These are phyloP conservation scores for Pseudopithomyces chartarum DNA, from an alignment of 2,329 filamentous ascomycete species.

Conservation along the genomic window DNA sequence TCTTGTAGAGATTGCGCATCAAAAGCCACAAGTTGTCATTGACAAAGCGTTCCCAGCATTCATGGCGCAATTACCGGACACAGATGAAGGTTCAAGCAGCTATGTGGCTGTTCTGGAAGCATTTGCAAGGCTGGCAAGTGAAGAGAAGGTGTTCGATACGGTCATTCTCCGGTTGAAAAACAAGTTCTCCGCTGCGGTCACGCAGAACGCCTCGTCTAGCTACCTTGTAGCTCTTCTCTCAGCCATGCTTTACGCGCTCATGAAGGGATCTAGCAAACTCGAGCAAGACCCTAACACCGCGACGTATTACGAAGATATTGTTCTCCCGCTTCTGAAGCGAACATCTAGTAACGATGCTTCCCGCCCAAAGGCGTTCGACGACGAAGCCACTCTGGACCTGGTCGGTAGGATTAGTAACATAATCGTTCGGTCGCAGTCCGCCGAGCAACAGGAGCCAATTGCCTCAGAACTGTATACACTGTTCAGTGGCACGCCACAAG, in stretches of 20 bases:
- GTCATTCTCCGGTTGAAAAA: constrained; percentile 66
- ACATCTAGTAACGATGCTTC: constrained; percentile 39
- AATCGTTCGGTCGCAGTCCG: constrained; percentile 60
- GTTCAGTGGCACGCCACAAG: constrained; percentile 46
- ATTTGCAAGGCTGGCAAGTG: constrained; percentile 67
- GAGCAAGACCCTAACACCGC: constrained; percentile 46
- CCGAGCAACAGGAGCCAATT: constrained; percentile 57
- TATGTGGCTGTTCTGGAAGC: constrained; percentile 66
- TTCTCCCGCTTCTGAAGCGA: constrained; percentile 49
- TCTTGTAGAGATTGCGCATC: constrained; percentile 65
- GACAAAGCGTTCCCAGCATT: constrained; percentile 70
- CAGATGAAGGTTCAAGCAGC: constrained; percentile 49
- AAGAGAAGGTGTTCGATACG: constrained; percentile 67
- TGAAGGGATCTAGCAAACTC: constrained; percentile 58
- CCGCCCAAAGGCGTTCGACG: constrained; percentile 43
- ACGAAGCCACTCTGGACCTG: constrained; percentile 61
- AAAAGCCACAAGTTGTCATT: constrained; percentile 66
- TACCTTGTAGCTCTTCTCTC: constrained; percentile 66
- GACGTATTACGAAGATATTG: constrained; percentile 54
- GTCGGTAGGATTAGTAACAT: constrained; percentile 65
- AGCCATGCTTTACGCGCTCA: constrained; percentile 66
- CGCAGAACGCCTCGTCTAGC: constrained; percentile 54
- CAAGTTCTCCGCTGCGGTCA: constrained; percentile 63
- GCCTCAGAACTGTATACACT: constrained; percentile 60
- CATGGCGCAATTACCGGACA: constrained; percentile 66